Evolutionary conservation across 2,329 filamentous ascomycete genomes (phyloP), one percentile per base, ranked within the genome.

Genomic region (Sporothrix curviconia): DNA sequence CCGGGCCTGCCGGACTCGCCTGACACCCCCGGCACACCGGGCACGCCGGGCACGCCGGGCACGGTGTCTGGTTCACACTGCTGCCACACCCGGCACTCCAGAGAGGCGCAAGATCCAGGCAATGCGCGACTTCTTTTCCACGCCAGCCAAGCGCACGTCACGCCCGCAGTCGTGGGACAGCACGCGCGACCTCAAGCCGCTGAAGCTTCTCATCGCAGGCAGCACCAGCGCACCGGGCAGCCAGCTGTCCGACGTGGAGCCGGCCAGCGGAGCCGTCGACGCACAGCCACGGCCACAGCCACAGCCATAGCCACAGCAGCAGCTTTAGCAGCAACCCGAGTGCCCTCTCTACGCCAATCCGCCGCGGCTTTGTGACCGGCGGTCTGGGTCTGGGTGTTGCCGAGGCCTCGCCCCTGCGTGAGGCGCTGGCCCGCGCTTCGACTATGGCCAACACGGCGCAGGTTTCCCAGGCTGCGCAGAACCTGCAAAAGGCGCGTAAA

Each of bases 121-220:
- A 19, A 32, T 17, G 34, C 47, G 15, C 9, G 47, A 60, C 36
- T 25, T 52, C 5, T 58, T 57, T 28, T 39, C 67, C 17, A 68
- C 67, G 32, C 62, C 69, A 14, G 64, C 65, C 14, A 76, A 72
- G 63, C 69, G 71, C 51, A 67, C 71, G 42, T 66, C 75, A 22
- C 76, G 83, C 5, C 81, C 81, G 12, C 82, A 74, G 12, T 85
- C 81, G 0, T 85, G 82, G 82, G 82, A 84, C 44, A 81, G 72
- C 62, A 79, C 78, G 17, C 81, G 81, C 56, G 90, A 94, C 67
- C 86, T 92, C 65, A 85, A 88, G 63, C 92, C 92, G 0, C 74
- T 96, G 8, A 92, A 89, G 70, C 83, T 96, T 22, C 82, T 95
- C 7, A 43, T 58, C n/a, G 55, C 59, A 60, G 7, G n/a, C 89